Base-by-base conservation (phyloP, 805 yeast species). In the Kodamaea jinghongensis region DNA sequence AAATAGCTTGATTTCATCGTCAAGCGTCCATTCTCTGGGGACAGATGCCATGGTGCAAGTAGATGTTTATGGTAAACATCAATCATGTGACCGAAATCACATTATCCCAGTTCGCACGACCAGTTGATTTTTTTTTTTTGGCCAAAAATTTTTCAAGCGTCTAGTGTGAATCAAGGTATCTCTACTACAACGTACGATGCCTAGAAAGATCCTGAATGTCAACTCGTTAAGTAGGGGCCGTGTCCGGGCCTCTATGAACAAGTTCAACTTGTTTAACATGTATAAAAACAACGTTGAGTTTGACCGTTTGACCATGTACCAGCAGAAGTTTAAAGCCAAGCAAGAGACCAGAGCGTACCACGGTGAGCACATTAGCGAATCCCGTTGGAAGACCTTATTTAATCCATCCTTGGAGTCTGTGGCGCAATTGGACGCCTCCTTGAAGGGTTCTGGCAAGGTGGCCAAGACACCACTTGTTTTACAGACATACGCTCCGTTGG, bases 301-400 rank as follows among this genome's bases (percentile, higher is more conserved):
- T 56, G 68, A 71, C 46, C 73, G 79, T 3, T 76, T 77, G 63
- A 79, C 95, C n/a, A 70, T 87, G 43, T 93, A 74, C 65, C 96
- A 87, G 64, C 96, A 91, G 63, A 88, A 89, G 65, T 93, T 96
- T 91, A 66, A 74, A 5, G 83, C 96, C 37, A 91, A 93, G 62
- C 83, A 80, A 58, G 96, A 90, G 58, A 83, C 97, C 6, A 79
- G 99, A 65, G 83, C 91, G 1, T 91, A 91, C 61, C 99, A 91
- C 60, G 99, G 99, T 52, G 98, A 93, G 56, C 87, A 84, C 59
- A 61, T 91, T 41, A 85, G 91, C 1, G 99, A 93, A 60, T 69
- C 78, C 13, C 79, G 90, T 57, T 86, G 89, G 83, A 83, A 84
- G 56, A 65, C 79, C 6, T 61, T 75, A 36, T 90, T 91, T 66